phyloP scores from a whole-genome alignment of 768 basidiomycete species.

The Gymnopilus junonius region DNA sequence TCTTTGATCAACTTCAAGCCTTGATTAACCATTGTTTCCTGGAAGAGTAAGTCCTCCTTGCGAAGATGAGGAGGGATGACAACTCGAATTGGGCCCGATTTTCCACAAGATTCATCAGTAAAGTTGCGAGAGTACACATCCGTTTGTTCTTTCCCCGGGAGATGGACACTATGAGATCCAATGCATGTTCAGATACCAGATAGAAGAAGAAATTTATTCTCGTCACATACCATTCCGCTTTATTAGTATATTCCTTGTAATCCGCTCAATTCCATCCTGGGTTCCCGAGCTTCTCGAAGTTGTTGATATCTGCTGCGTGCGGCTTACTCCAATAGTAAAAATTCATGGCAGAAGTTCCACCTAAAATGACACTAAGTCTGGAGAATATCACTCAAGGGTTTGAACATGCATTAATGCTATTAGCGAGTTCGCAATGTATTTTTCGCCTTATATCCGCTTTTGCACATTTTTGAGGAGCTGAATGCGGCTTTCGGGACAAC shows the following conservation, averaged over 20 bases:
- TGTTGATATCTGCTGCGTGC: slow-evolving; percentile 33
- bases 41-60: slow-evolving; percentile 30
- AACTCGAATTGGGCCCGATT: slow-evolving; percentile 33
- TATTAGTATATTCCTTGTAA: slow-evolving; percentile 41
- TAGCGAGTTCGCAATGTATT: too few species aligned
- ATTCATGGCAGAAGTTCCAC: slow-evolving; percentile 52
- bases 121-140: slow-evolving; percentile 33
- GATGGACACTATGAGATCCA: slow-evolving; percentile 37
- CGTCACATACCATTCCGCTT: slow-evolving; percentile 41
- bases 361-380: too few species aligned
- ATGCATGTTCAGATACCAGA: not conserved
- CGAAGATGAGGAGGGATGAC: slow-evolving; percentile 29
- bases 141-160: slow-evolving; percentile 28
- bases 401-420: too few species aligned
- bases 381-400: too few species aligned
- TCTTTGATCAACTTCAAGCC: slow-evolving; percentile 31
- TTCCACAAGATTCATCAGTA: slow-evolving; percentile 27
- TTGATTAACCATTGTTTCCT: slow-evolving; percentile 29
- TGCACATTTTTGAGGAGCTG: too few species aligned
- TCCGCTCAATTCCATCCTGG: slow-evolving; percentile 59
- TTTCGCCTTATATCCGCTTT: too few species aligned
- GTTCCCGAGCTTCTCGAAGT: slow-evolving; percentile 54
- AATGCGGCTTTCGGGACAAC: too few species aligned
- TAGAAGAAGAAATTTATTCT: not conserved
- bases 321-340: slow-evolving; percentile 41